Evolutionary conservation across 108 stramenopile genomes (phyloP), one percentile per base, ranked within the genome.

Genomic region (Skeletonema marinoi): DNA sequence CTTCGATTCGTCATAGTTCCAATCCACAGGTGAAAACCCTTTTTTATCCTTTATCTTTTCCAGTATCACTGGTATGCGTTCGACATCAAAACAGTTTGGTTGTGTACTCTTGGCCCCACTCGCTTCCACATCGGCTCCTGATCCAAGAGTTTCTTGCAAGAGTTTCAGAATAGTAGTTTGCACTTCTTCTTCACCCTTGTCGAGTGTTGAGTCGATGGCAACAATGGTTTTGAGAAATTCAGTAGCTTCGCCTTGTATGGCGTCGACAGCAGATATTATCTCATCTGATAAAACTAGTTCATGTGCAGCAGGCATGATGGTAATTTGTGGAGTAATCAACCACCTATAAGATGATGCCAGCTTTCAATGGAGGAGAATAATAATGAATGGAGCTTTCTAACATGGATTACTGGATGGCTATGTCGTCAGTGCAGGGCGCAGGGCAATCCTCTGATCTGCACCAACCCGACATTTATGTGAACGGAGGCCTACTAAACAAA

Each of bases 161-260:
- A 66, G 25, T n/a, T 31, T 19, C 60, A 41, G 32, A 42, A 75
- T 67, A 21, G 25, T 38, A 10, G 51, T 10, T 46, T 75, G 74
- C 25, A 75, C 74, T 21, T 30, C 32, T 30, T 59, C 65, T 33
- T 75, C 74, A 14, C 74, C 74, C 30, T 60, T 66, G 38, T 75
- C 65, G 38, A 75, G 66, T 19, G 74, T 75, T 54, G 74, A 75
- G 59, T 75, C 74, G 39, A 75, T 75, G 39, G 74, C n/a, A 25
- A 75, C 74, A 3, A 75, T 75, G 10, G 25, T 0, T 41, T 66
- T 46, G 13, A 75, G 74, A 50, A 75, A 75, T 0, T 65, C 36
- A 46, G 60, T 75, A n/a, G 74, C 74, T 35, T 75, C 66, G 1
- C 30, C 14, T 66, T 67, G 74, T 8, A 75, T 59, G 56, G 74